phyloP scores from a whole-genome alignment of 331 rosid genomes.

The Acacia concinna region DNA sequence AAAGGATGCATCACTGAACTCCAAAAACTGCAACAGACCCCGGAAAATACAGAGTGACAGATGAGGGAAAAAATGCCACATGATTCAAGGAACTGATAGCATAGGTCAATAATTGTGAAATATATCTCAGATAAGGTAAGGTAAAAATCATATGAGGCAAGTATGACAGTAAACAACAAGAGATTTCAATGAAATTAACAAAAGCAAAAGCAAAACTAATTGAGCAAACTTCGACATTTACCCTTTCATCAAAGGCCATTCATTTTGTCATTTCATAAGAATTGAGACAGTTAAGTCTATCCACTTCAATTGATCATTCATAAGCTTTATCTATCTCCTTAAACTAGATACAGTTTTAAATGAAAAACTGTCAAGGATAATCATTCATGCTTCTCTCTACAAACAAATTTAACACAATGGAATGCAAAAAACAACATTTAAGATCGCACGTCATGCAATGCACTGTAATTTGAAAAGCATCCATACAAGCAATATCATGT shows the following conservation, averaged over 20 bases:
- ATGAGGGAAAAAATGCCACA: slow-evolving; percentile 5
- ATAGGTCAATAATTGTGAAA: not conserved
- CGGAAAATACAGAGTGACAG: slow-evolving; percentile 24
- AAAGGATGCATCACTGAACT: slow-evolving; percentile 61
- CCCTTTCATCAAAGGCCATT: not conserved
- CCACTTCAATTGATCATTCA: not conserved
- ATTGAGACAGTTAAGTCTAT: not conserved
- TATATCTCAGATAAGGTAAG: not conserved
- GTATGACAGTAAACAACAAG: slow-evolving; percentile 10
- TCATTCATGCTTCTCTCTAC: too few relatives aligned
- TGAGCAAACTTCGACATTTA: not conserved
- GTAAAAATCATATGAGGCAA: not conserved
- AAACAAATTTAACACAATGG: not conserved
- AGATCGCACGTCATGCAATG: not conserved
- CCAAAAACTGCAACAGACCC: slow-evolving; percentile 61
- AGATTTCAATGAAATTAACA: slow-evolving; percentile 10
- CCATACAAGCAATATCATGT: not conserved
- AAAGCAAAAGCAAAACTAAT: not conserved
- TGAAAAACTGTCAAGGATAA: not conserved
- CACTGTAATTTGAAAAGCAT: not conserved
- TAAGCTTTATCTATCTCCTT: not conserved
- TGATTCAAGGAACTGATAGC: not conserved
- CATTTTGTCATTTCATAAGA: not conserved
- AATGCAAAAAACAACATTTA: not conserved
- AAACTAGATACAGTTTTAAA: not conserved